Evolutionary conservation across 257 asterid genomes (phyloP), one percentile per base, ranked within the genome.

Genomic region (Salvia miltiorrhiza): DNA sequence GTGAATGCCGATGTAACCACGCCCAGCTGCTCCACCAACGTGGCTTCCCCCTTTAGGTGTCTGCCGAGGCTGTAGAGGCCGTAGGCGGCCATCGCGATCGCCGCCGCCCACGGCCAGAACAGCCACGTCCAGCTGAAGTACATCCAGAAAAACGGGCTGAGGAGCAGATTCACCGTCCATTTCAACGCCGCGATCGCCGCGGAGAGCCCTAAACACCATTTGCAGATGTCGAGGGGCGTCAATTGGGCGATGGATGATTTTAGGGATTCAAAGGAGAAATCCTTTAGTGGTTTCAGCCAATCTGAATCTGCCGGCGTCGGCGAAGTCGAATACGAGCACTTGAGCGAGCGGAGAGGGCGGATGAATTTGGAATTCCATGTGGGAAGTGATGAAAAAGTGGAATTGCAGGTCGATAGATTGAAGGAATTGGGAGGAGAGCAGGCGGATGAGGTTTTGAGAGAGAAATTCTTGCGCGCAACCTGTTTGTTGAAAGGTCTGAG

Each of bases 81-180:
- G 66, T 81, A 87, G 50, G 74, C 37, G 17, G 89, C 96, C 13
- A 85, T 10, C 23, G 81, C 76, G 56, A 86, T 56, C 9, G 90
- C 96, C 54, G 70, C 82, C 64, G 85, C 72, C 99, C 97, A 91
- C 9, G 99, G 99, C 97, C 97, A 94, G 81, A 89, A 89, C 68
- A 91, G 55, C 99, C 96, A 94, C 10, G 90, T 76, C 96, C 90
- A 88, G 77, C 96, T 94, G 71, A 94, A 87, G 40, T 94, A 94
- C 96, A 81, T 87, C 99, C 97, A 94, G 72, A 94, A 79, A 68
- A 94, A 94, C 0, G 99, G 99, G 73, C 58, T 85, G 39, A 89
- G 67, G 53, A 86, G 32, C 33, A 73, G 35, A 72, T 76, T 84
- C 73, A 80, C 19, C 24, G 74, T 67, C 97, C 89, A 85, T 68